phyloP scores from a whole-genome alignment of 257 asterid species.

The Avicennia marina region DNA sequence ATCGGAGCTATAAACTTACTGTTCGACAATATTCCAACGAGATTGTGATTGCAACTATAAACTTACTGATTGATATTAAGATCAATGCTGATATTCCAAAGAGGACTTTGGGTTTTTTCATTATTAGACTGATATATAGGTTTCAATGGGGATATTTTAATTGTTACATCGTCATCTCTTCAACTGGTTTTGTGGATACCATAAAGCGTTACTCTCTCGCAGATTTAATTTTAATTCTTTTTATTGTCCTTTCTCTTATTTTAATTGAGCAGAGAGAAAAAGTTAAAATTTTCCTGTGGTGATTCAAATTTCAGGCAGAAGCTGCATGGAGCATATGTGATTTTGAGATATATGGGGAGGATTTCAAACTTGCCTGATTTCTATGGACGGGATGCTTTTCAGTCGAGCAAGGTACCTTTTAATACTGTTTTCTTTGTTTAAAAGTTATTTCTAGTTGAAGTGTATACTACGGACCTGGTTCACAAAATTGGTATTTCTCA shows the following conservation, averaged over 20 bases:
- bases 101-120: too few species aligned
- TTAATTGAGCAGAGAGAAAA: background rate
- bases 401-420: conserved; percentile 57
- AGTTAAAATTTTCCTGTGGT: background rate
- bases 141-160: too few species aligned
- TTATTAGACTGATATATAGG: too few species aligned
- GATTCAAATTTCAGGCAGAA: conserved; percentile 46
- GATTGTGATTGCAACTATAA: too few species aligned
- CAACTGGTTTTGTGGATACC: too few species aligned
- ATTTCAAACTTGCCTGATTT: conserved; percentile 38
- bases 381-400: conserved; percentile 45
- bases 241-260: background rate
- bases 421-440: background rate
- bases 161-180: too few species aligned
- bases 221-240: background rate
- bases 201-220: too few species aligned
- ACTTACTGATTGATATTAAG: too few species aligned
- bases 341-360: conserved; percentile 68
- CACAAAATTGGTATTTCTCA: background rate
- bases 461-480: background rate
- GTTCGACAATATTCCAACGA: too few species aligned
- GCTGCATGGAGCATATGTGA: conserved; percentile 50
- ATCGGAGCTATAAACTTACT: background rate
- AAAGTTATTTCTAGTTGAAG: background rate
- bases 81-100: too few species aligned